These are phyloP conservation scores for Geotrichum restrictum DNA, from an alignment of 1,139 yeast genomes.

Conservation along the genomic window DNA sequence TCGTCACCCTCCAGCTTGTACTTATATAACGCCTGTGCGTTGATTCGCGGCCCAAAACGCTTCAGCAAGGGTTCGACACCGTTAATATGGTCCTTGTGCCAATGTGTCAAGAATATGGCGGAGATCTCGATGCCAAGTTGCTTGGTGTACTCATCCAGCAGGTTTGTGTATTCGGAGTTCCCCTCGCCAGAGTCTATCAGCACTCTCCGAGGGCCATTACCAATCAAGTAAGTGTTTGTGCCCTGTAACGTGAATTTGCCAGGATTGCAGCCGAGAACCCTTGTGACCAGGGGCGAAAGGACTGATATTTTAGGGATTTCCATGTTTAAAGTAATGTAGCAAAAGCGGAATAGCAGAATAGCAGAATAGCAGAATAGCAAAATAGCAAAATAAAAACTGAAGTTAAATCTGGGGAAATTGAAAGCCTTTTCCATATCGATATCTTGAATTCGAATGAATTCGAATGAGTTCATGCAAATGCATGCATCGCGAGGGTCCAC, in stretches of 20 bases:
- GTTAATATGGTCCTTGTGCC: conserved; percentile 42
- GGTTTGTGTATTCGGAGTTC: conserved; percentile 30
- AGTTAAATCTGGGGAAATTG: not conserved
- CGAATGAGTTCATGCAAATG: no score
- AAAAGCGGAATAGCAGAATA: not conserved
- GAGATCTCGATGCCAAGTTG: conserved; percentile 32
- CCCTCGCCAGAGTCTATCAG: conserved; percentile 43
- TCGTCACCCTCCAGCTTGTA: conserved; percentile 15
- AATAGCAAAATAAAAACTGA: no score
- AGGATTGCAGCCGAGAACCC: conserved; percentile 42
- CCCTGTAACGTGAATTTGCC: conserved; percentile 43
- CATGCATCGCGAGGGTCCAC: not conserved
- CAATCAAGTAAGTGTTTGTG: conserved; percentile 43
- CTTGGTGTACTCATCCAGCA: conserved; percentile 30
- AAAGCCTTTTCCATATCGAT: no score
- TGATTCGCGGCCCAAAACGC: conserved; percentile 13
- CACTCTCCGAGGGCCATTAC: conserved; percentile 36
- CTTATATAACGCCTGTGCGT: conserved; percentile 15
- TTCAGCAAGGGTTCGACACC: conserved; percentile 33
- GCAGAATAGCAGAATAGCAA: not conserved
- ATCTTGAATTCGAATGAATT: no score
- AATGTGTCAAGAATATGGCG: conserved; percentile 39
- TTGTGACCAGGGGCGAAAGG: conserved; percentile 39
- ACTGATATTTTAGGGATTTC: conserved; percentile 33
- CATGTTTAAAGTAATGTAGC: not conserved